phyloP scores from a whole-genome alignment of 2,329 filamentous ascomycete genomes.

The Aspergillus unguis region DNA sequence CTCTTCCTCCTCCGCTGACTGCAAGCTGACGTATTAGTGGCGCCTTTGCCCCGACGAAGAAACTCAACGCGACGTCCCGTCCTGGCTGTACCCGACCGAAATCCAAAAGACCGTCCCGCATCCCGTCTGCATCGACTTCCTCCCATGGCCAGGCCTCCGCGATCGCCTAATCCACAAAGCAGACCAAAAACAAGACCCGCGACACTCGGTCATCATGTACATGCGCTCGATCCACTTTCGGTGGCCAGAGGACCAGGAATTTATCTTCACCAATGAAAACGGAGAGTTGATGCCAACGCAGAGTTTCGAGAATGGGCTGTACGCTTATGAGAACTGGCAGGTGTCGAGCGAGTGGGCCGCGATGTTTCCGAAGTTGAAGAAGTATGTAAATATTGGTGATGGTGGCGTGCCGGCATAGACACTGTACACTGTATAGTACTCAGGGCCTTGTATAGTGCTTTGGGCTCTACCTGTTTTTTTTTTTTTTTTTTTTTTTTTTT shows the following conservation, averaged over 20 bases:
- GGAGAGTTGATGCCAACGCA: conserved; percentile 11
- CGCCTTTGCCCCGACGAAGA: conserved; percentile 13
- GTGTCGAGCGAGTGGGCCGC: conserved; percentile 9
- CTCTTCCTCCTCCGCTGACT: neutral
- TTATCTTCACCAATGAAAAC: conserved; percentile 8
- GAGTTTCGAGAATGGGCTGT: conserved; percentile 5
- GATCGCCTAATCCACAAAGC: conserved; percentile 6
- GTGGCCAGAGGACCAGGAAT: conserved; percentile 12
- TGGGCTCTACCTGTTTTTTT: no score
- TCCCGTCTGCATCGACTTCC: conserved; percentile 13
- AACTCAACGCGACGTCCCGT: conserved; percentile 11
- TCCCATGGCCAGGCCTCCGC: conserved; percentile 12
- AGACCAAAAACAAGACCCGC: conserved; percentile 2
- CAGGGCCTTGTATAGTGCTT: no score
- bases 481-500: no score
- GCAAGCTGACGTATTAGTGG: conserved; percentile 1
- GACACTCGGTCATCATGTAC: conserved; percentile 10
- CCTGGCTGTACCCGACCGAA: conserved; percentile 12
- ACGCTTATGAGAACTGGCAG: conserved; percentile 10
- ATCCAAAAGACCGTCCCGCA: conserved; percentile 13
- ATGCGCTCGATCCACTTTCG: conserved; percentile 11
- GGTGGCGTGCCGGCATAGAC: neutral
- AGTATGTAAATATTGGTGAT: conserved; percentile 7
- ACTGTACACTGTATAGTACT: neutral
- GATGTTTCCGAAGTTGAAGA: conserved; percentile 8